Conservation (phyloP, 1,139 yeast species). For the Suhomyces bolitotheri region DNA sequence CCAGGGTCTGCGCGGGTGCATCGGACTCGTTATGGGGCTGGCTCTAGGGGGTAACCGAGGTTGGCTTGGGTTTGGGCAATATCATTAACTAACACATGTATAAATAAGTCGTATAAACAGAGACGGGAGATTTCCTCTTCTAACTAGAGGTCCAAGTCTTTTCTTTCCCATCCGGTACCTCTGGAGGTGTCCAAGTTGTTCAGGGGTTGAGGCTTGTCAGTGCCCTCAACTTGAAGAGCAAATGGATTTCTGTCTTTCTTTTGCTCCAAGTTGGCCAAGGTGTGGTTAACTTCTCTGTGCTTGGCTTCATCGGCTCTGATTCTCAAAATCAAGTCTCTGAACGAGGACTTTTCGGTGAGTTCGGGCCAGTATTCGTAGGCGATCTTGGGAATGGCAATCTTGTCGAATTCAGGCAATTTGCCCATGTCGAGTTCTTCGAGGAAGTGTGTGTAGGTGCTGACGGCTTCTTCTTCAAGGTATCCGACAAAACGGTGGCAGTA, state of each 20-base stretch:
- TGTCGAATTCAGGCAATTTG: constrained; percentile 50
- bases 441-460: constrained; percentile 64
- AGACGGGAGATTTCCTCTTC: too few species aligned
- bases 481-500: constrained; percentile 79
- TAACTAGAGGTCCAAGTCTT: constrained; percentile 38
- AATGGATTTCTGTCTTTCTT: constrained; percentile 66
- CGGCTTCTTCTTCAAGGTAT: constrained; percentile 78
- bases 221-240: constrained; percentile 47
- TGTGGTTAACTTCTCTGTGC: constrained; percentile 76
- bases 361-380: constrained; percentile 67
- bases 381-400: constrained; percentile 51
- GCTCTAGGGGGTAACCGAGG: too few species aligned
- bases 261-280: constrained; percentile 63
- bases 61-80: too few species aligned
- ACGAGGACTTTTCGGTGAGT: constrained; percentile 47
- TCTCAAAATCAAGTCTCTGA: constrained; percentile 60
- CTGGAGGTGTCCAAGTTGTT: constrained; percentile 49
- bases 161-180: constrained; percentile 64
- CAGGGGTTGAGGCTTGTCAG: constrained; percentile 54
- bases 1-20: background rate
- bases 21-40: too few species aligned
- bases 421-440: constrained; percentile 57
- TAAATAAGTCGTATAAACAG: too few species aligned
- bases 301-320: constrained; percentile 69
- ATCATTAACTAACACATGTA: too few species aligned